Evolutionary conservation across 345 rosid genomes (phyloP), one percentile per base, ranked within the genome.

Genomic region (Salix exigua): DNA sequence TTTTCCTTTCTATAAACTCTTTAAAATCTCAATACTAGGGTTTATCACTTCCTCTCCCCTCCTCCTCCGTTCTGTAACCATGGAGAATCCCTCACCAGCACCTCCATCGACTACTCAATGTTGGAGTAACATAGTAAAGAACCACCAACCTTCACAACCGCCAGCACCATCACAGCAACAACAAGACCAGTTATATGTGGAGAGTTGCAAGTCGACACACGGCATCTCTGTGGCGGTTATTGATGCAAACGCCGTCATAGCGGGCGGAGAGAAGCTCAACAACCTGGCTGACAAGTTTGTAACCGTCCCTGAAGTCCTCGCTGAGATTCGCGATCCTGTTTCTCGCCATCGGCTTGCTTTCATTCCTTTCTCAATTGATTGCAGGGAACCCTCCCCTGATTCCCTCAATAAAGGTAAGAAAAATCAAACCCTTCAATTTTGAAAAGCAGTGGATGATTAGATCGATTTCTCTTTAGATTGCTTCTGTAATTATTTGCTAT

Each of bases 161-260:
- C 30, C 64, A 25, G 25, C 64, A 9, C 64, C 25, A 26, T 72
- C 63, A 66, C 81, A 77, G 7, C 84, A 83, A 35, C 91, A 80
- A 25, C 75, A 73, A 7, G 40, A 8, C 31, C 74, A 8, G 69
- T 5, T 87, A 6, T 76, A 86, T 67, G 90, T 89, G 16, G 88
- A 85, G 50, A 85, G 86, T 86, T 91, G 97, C 88, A 87, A 88
- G 82, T 96, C 97, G 71, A 72, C 88, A 0, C 86, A 84, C 31
- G 98, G 99, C 23, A 88, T 96, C 74, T 85, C 94, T 1, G 62
- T 89, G 42, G 98, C 98, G 2, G 91, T 96, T 19, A 82, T 96
- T 26, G 99, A 96, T 55, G 97, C 99, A 31, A 96, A 96, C 83
- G 99, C 97, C 50, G 75, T 96, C 75, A 96, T 91, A 55, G 82